Evolutionary conservation across 1,284 basidiomycete species (phyloP).

Genomic region (Ustilago shanxiensis): DNA sequence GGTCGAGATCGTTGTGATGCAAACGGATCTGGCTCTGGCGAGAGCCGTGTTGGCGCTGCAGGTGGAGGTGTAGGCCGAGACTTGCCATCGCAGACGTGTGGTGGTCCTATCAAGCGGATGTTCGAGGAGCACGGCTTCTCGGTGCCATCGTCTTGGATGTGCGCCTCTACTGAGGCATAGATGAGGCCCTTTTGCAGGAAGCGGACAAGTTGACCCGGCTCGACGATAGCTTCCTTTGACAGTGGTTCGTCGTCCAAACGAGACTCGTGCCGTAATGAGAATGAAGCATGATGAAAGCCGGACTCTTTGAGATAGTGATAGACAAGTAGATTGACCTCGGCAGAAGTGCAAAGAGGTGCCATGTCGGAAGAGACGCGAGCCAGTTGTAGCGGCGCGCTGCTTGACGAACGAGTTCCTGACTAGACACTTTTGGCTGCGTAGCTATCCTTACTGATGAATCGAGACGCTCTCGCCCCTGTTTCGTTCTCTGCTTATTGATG

Average conservation of each 20-base stretch:
- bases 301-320: slow-evolving; percentile 70
- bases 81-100: slow-evolving; percentile 64
- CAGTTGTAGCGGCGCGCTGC: background rate
- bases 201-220: slow-evolving; percentile 65
- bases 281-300: slow-evolving; percentile 64
- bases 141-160: slow-evolving; percentile 58
- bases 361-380: slow-evolving; percentile 20
- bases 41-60: slow-evolving; percentile 43
- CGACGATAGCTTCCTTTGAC: slow-evolving; percentile 63
- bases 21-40: slow-evolving; percentile 51
- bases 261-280: slow-evolving; percentile 66
- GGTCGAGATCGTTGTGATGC: slow-evolving; percentile 27
- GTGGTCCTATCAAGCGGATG: slow-evolving; percentile 59
- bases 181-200: slow-evolving; percentile 67
- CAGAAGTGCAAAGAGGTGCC: slow-evolving; percentile 62
- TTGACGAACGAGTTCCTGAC: background rate
- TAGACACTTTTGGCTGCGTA: background rate
- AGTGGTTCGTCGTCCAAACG: slow-evolving; percentile 66
- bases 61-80: slow-evolving; percentile 41
- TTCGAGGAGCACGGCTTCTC: slow-evolving; percentile 63
- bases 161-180: slow-evolving; percentile 66
- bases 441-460: background rate
- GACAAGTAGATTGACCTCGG: slow-evolving; percentile 68
- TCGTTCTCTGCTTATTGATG: no score
- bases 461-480: background rate